Percentiles rank a stretch among this genome's conserved stretches.
Conservation (phyloP, 2,329 filamentous ascomycete species). For the Alternaria sp. region DNA sequence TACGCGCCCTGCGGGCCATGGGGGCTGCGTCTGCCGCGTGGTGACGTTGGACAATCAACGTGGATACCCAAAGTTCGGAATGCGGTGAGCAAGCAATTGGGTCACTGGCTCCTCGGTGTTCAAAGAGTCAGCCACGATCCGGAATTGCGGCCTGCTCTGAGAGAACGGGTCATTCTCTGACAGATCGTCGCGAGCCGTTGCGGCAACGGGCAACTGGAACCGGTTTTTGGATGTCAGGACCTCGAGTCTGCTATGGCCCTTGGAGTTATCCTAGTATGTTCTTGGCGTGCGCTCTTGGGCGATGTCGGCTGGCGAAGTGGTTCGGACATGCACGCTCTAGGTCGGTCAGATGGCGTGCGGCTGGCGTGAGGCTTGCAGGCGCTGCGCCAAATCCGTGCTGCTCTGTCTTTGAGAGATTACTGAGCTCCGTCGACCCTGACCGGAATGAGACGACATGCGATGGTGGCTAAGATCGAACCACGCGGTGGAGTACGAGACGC, state of each 20-base stretch:
- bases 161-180: constrained; percentile 14
- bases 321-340: constrained; percentile 8
- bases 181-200: constrained; percentile 33
- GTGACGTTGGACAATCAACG: constrained; percentile 16
- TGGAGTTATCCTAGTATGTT: constrained; percentile 1
- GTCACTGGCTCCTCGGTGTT: constrained; percentile 15
- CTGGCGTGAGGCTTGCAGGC: constrained; percentile 30
- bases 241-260: constrained; percentile 1
- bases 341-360: constrained; percentile 19
- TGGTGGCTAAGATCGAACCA: constrained; percentile 25
- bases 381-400: constrained; percentile 22
- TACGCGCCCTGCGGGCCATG: constrained; percentile 5
- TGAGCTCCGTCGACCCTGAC: constrained; percentile 23
- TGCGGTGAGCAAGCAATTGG: constrained; percentile 10
- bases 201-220: constrained; percentile 38
- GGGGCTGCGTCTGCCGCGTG: constrained; percentile 13
- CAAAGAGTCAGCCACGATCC: constrained; percentile 17
- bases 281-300: constrained; percentile 12
- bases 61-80: constrained; percentile 15
- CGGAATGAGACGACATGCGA: constrained; percentile 21
- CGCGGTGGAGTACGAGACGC: constrained; percentile 16
- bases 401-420: constrained; percentile 10
- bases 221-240: constrained; percentile 21
- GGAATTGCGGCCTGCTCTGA: constrained; percentile 19
- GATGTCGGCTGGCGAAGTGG: constrained; percentile 14